Base-by-base conservation (phyloP, 2,329 filamentous ascomycete genomes). In the Sclerotinia glacialis region DNA sequence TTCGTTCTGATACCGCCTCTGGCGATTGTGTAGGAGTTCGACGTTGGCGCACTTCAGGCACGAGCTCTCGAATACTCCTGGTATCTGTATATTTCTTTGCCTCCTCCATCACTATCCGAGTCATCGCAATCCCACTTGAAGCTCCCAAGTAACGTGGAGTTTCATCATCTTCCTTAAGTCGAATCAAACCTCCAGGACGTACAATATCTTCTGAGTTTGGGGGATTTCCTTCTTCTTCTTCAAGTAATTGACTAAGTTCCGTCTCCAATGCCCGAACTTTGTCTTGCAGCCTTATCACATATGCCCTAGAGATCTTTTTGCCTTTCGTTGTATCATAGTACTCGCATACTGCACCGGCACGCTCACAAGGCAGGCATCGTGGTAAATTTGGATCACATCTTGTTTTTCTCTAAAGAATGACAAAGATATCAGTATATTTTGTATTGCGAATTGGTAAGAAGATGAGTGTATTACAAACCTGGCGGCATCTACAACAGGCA, bases 91-190 rank as follows among this genome's bases (percentile, higher is more conserved):
- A 96, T 70, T 93, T 89, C 79, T 97, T 98, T 64, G 94, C 94
- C 78, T 97, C 88, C 77, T 97, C 93, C 90, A 99, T 97, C 14
- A 99, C 89, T 72, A 98, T 83, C 40, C 94, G 88, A 16, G 93
- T 96, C 81, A 98, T 96, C 75, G 93, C 92, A 74, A 97, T 97
- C 68, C 94, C 95, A 77, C 94, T 98, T 59, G 93, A 97, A 3
- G 95, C 91, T 0, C 95, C 95, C 3, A 99, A 82, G 76, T 95
- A 98, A 69, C 94, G 91, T 21, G 91, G 88, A 1, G 86, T 89
- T 78, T 97, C 94, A 76, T 96, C 92, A 66, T 89, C 88, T 73
- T 94, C 91, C 74, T 90, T 88, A 63, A 98, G 86, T 53, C 89
- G 89, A 72, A 98, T 92, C 71, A 94, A 85, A 34, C 93, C 93